Conservation (phyloP, 352 stramenopile genomes). For the Globisporangium yorkense region DNA sequence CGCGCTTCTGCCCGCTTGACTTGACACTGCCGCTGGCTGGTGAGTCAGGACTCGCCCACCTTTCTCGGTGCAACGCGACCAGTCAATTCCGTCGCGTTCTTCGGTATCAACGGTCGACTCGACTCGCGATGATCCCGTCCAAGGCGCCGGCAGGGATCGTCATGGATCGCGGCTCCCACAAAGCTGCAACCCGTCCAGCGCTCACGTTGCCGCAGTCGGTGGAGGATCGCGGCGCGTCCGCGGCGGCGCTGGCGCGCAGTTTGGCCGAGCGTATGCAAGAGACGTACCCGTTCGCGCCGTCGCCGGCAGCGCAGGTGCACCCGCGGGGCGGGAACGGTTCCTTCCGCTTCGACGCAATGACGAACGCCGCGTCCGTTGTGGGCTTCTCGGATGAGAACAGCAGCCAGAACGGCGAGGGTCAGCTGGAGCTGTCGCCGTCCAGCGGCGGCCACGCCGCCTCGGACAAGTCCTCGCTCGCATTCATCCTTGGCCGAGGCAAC, state of each 20-base stretch:
- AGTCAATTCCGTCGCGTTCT: not conserved
- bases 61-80: conserved; percentile 1
- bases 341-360: conserved; percentile 12
- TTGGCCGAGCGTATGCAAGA: conserved; percentile 11
- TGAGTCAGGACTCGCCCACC: conserved; percentile 1
- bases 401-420: conserved; percentile 3
- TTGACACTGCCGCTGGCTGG: not conserved
- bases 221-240: conserved; percentile 1
- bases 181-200: not conserved
- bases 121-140: conserved; percentile 5
- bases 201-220: conserved; percentile 1
- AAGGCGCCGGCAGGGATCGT: not conserved
- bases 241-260: conserved; percentile 2
- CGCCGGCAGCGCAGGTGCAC: conserved; percentile 1
- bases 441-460: conserved; percentile 5
- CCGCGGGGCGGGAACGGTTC: not conserved
- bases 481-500: conserved; percentile 18
- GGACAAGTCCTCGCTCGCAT: conserved; percentile 23
- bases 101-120: not conserved
- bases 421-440: not conserved
- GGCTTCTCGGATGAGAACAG: not conserved
- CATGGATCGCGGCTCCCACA: conserved; percentile 8
- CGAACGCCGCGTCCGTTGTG: conserved; percentile 5
- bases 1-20: not conserved
- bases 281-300: conserved; percentile 13